Conservation (phyloP, 345 rosid genomes). For the Leavenworthia alabamica region DNA sequence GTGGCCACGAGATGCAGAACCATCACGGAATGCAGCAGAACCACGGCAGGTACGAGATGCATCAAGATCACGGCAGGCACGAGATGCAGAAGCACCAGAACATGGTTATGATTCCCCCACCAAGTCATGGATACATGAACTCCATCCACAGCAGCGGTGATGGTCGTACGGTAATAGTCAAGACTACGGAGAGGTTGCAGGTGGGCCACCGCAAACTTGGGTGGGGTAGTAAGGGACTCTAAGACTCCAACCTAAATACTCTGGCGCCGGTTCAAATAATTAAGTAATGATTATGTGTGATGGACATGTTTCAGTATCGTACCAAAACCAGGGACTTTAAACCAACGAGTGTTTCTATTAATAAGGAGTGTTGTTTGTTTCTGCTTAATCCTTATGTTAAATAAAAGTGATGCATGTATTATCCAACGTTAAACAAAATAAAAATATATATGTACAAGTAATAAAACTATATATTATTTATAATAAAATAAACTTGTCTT, state of each 20-base stretch:
- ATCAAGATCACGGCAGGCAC: background rate
- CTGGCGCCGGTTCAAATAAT: background rate
- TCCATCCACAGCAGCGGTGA: background rate
- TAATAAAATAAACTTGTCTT: no score
- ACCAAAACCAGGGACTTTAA: background rate
- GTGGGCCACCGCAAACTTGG: background rate
- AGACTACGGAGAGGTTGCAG: slow-evolving; percentile 11
- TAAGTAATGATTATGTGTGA: slow-evolving; percentile 14
- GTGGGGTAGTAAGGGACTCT: slow-evolving; percentile 24
- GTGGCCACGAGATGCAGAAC: background rate
- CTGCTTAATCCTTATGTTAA: slow-evolving; percentile 19
- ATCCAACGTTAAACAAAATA: background rate
- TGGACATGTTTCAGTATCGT: slow-evolving; percentile 19
- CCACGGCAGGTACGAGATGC: background rate
- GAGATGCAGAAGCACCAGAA: background rate
- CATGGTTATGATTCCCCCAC: slow-evolving; percentile 20
- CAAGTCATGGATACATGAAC: slow-evolving; percentile 10
- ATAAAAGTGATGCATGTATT: background rate
- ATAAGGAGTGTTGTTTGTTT: background rate
- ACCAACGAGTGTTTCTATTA: background rate
- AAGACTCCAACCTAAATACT: background rate
- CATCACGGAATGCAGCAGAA: background rate
- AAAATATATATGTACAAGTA: no score
- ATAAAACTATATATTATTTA: no score
- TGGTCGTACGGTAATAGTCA: background rate